Conservation (phyloP, 768 basidiomycete genomes). For the Phanerodontia chrysosporium region DNA sequence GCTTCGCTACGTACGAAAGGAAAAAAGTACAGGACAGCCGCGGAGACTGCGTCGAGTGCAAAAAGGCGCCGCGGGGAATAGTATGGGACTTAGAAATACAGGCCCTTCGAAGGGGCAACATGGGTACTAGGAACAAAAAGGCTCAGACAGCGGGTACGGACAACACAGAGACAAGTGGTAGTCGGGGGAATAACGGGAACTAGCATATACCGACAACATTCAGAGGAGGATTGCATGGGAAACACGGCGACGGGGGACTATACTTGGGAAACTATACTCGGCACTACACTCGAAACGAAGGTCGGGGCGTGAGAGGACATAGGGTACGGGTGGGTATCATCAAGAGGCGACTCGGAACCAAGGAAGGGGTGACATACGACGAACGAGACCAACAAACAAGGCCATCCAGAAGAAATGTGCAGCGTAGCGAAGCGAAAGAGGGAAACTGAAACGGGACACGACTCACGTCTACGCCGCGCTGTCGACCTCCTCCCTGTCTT, state of each 20-base stretch:
- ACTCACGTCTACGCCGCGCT: not conserved
- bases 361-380: not conserved
- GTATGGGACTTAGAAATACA: not conserved
- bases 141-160: not conserved
- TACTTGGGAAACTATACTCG: not conserved
- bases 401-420: not conserved
- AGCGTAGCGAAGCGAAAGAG: not conserved
- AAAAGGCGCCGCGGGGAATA: not conserved
- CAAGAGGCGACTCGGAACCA: not conserved
- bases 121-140: not conserved
- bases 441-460: not conserved
- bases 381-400: not conserved
- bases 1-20: not conserved
- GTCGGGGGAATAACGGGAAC: not conserved
- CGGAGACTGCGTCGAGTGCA: not conserved
- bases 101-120: not conserved
- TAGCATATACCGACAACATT: not conserved
- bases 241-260: not conserved
- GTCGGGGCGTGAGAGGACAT: not conserved
- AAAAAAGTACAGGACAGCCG: not conserved
- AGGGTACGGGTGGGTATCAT: not conserved
- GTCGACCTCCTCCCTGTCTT: conserved; percentile 4
- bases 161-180: not conserved
- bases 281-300: not conserved
- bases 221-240: not conserved